phyloP scores from a whole-genome alignment of 192 early-diverging fungal genomes.

The Podila epicladia region DNA sequence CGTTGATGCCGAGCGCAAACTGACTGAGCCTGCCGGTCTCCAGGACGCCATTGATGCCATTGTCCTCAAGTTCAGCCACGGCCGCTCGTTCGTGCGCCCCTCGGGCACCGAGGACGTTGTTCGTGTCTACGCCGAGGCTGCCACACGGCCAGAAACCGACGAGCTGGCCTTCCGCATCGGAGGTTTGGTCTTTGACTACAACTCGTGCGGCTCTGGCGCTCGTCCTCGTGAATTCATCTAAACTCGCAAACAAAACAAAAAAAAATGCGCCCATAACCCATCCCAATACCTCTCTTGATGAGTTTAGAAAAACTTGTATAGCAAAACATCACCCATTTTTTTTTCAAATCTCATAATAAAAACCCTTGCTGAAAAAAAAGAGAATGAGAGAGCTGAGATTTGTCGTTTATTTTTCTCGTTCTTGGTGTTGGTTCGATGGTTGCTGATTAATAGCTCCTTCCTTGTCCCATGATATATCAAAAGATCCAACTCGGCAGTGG shows the following conservation, averaged over 20 bases:
- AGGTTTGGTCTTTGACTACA: slow-evolving; percentile 89
- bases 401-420: no score
- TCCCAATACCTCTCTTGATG: not conserved
- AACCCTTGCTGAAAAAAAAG: not conserved
- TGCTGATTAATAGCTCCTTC: no score
- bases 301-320: no score
- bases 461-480: not conserved
- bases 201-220: slow-evolving; percentile 90
- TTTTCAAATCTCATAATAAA: not conserved
- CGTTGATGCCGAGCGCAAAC: slow-evolving; percentile 95
- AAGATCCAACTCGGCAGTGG: not conserved
- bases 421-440: no score
- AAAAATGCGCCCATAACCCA: not conserved
- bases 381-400: not conserved
- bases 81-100: slow-evolving; percentile 96
- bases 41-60: slow-evolving; percentile 87
- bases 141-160: slow-evolving; percentile 90
- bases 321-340: not conserved
- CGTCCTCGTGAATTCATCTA: slow-evolving; percentile 71
- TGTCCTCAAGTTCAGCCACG: slow-evolving; percentile 85
- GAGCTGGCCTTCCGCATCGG: slow-evolving; percentile 87
- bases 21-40: slow-evolving; percentile 87
- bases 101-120: slow-evolving; percentile 99
- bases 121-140: slow-evolving; percentile 98
- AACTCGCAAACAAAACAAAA: not conserved